Base-by-base conservation (phyloP, 345 rosid species). In the Populus alba region DNA sequence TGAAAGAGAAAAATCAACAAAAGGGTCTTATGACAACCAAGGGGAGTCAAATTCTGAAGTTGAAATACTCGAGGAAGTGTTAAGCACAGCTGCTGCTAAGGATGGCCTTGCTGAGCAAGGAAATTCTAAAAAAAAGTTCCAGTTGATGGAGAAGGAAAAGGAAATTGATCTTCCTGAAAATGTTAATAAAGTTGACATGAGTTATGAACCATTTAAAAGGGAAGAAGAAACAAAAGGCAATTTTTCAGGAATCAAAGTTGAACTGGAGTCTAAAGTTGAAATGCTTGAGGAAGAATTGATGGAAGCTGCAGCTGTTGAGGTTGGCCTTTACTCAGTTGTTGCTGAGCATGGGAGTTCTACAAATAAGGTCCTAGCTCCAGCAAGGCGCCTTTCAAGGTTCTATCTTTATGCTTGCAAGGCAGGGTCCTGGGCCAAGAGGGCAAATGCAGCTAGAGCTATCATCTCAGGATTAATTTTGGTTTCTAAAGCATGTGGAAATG, bases 321-420 rank as follows among this genome's bases (percentile, higher is more conserved):
- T 89, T 75, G 93, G 94, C 70, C 87, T 95, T 78, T 95, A 93
- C 85, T 92, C 98, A 6, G 89, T 95, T 51, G 90, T 88, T 37
- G 94, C 99, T 74, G 99, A 95, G 82, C 99, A 95, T 75, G 94
- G 97, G 35, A 90, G 96, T 86, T 95, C 99, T 27, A 80, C 79
- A 80, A 87, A 82, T 72, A 95, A 95, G 86, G 91, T 93, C 76
- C 93, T 92, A 77, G 92, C 97, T 43, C 94, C 99, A 15, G 98
- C 98, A 74, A 90, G 98, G 75, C 94, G 98, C 59, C 96, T 95
- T 55, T 85, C 92, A 61, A 90, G 99, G 85, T 95, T 91, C 85
- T 95, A 91, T 86, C 57, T 90, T 73, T 97, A 95, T 83, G 86
- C 91, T 80, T 92, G 92, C 81, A 92, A 86, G 81, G 83, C 86